Evolutionary conservation across 2,329 filamentous ascomycete genomes (phyloP).

Genomic region (Colletotrichum melonis): DNA sequence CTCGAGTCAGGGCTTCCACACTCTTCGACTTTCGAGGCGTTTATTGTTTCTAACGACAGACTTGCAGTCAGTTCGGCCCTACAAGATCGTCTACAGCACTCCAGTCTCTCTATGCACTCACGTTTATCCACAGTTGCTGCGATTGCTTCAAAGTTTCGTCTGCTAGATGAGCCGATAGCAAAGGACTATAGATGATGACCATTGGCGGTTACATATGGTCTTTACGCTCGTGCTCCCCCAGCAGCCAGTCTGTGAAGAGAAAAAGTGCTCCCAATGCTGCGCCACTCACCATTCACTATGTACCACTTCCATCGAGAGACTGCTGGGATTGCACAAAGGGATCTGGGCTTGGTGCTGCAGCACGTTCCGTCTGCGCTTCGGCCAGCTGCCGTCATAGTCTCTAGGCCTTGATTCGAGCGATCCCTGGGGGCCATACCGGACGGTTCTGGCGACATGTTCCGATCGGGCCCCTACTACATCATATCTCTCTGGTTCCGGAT

Average conservation of each 20-base stretch:
- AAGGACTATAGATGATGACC: not conserved
- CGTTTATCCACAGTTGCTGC: not conserved
- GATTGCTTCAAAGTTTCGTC: not conserved
- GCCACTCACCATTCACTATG: slow-evolving; percentile 1
- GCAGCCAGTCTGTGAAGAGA: slow-evolving; percentile 12
- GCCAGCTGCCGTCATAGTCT: not conserved
- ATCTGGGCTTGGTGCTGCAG: not conserved
- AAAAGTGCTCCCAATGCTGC: slow-evolving; percentile 20
- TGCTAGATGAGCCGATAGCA: not conserved
- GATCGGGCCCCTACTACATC: slow-evolving; percentile 7
- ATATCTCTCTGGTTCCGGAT: not conserved
- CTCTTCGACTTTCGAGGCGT: not conserved
- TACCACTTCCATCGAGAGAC: not conserved
- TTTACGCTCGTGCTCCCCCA: not conserved
- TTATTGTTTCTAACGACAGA: slow-evolving; percentile 2
- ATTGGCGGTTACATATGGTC: not conserved
- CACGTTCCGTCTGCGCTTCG: not conserved
- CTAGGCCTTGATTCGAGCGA: not conserved
- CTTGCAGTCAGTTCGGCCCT: not conserved
- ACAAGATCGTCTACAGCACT: slow-evolving; percentile 10
- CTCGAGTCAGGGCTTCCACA: not conserved
- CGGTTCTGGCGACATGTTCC: not conserved
- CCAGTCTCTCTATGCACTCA: not conserved
- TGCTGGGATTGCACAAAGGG: not conserved
- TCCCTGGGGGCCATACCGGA: not conserved